A percentile compares a stretch with the other conserved stretches of the same genome.
These are phyloP conservation scores for Rhodotorula sp. DNA, from an alignment of 1,284 basidiomycete genomes.

Conservation along the genomic window DNA sequence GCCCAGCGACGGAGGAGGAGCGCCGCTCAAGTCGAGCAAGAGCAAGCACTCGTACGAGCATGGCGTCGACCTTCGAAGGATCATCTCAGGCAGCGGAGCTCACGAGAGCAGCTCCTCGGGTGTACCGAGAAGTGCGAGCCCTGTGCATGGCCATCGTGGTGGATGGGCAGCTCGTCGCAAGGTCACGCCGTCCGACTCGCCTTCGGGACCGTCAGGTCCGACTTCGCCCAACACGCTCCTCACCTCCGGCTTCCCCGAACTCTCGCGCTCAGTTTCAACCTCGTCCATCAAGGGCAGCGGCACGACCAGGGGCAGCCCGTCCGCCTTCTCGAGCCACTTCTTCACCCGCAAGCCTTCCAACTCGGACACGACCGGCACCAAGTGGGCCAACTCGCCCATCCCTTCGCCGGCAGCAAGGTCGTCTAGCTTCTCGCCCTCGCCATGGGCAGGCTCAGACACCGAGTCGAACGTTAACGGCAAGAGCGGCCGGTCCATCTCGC, in stretches of 20 bases:
- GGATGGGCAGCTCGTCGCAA: conserved; percentile 25
- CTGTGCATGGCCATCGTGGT: conserved; percentile 17
- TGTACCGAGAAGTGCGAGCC: conserved; percentile 10
- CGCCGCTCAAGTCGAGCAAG: not conserved
- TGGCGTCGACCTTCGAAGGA: conserved; percentile 29
- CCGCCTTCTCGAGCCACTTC: conserved; percentile 7
- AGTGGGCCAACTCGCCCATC: not conserved
- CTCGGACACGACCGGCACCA: conserved; percentile 1
- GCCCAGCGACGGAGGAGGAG: conserved; percentile 19
- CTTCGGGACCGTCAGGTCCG: not conserved
- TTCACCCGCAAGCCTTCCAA: conserved; percentile 20
- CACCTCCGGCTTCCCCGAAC: conserved; percentile 19
- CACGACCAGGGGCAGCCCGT: not conserved
- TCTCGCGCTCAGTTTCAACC: conserved; percentile 31
- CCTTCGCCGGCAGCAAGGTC: conserved; percentile 1
- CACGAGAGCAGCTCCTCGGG: not conserved
- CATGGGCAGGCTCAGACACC: conserved; percentile 10
- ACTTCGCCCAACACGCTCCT: not conserved
- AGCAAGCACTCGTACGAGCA: conserved; percentile 26
- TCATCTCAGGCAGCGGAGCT: conserved; percentile 24
- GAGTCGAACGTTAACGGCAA: conserved; percentile 7
- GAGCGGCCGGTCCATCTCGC: conserved; percentile 19
- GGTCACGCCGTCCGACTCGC: conserved; percentile 7
- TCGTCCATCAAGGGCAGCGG: conserved; percentile 12
- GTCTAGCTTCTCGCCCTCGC: not conserved